Base-by-base conservation (phyloP, 495 filamentous ascomycete genomes). In the Patellaria atrata region DNA sequence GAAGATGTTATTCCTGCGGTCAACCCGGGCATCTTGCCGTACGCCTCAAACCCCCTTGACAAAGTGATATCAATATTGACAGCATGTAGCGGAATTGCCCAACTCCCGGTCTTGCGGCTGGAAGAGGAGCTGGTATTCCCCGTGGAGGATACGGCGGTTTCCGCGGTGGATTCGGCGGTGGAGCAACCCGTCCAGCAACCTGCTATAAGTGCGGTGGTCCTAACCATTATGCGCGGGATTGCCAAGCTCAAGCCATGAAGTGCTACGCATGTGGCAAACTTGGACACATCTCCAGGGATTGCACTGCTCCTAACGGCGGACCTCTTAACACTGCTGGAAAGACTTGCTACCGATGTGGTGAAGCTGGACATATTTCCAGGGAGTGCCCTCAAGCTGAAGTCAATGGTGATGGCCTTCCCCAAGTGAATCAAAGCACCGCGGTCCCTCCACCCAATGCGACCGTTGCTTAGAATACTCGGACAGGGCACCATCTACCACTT, bases 131-230 rank as follows among this genome's bases (percentile, higher is more conserved):
- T 40, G 69, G 65, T 43, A 63, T 67, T 48, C 58, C 66, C 47
- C 77, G 82, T 38, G 83, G 83, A 30, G 79, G 73, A 47, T 86
- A 68, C 51, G 64, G 61, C 27, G 75, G 68, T 39, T 59, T 63
- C 22, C 75, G 73, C 54, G 77, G 82, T 33, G 82, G 82, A 45
- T 77, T 73, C 23, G 83, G 71, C 53, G 57, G 62, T 43, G 70
- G 69, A 33, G 72, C 64, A 10, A 72, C 79, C 41, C 82, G 85
- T 33, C 73, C 82, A 31, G 81, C 91, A 14, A 96, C 86, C 34
- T 99, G 91, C 74, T 96, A 94, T 71, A 96, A 96, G 70, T 99
- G 91, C 58, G 91, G 91, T 50, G 89, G 89, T 9, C 91, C 89
- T 30, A 99, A 99, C 67, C 91, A 99, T 61, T 99, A 83, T 51